Evolutionary conservation across 306 rosid genomes (phyloP).

Genomic region (Glycine tomentella): DNA sequence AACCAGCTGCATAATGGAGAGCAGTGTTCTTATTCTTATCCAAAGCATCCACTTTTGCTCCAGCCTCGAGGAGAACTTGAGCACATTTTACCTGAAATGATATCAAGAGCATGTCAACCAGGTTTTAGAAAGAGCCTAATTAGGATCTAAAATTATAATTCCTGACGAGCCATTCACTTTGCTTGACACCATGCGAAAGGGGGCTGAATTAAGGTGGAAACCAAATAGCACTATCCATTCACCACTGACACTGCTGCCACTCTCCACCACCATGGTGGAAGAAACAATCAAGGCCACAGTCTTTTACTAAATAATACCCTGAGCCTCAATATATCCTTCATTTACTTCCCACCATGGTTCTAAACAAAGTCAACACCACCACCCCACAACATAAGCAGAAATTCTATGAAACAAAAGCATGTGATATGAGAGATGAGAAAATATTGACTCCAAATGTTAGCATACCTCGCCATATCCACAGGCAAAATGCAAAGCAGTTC

Average conservation of each 20-base stretch:
- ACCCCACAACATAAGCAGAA: slow-evolving; percentile 21
- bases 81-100: slow-evolving; percentile 88
- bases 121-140: slow-evolving; percentile 11
- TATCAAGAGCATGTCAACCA: slow-evolving; percentile 11
- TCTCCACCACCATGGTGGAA: not conserved
- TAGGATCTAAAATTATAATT: slow-evolving; percentile 12
- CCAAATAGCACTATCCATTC: slow-evolving; percentile 15
- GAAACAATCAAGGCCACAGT: slow-evolving; percentile 8
- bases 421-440: slow-evolving; percentile 10
- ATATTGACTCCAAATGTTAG: not conserved
- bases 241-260: not conserved
- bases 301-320: not conserved
- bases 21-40: slow-evolving; percentile 98
- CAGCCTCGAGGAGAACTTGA: slow-evolving; percentile 94
- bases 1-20: slow-evolving; percentile 99
- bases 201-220: not conserved
- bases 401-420: not conserved
- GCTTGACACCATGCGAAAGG: not conserved
- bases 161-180: not conserved
- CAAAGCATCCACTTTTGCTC: slow-evolving; percentile 93
- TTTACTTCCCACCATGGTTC: slow-evolving; percentile 22
- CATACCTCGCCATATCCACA: slow-evolving; percentile 99
- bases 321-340: slow-evolving; percentile 1
- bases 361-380: not conserved
- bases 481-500: slow-evolving; percentile 98